Conservation (phyloP, 768 basidiomycete genomes). For the Neoboletus magnificus region DNA sequence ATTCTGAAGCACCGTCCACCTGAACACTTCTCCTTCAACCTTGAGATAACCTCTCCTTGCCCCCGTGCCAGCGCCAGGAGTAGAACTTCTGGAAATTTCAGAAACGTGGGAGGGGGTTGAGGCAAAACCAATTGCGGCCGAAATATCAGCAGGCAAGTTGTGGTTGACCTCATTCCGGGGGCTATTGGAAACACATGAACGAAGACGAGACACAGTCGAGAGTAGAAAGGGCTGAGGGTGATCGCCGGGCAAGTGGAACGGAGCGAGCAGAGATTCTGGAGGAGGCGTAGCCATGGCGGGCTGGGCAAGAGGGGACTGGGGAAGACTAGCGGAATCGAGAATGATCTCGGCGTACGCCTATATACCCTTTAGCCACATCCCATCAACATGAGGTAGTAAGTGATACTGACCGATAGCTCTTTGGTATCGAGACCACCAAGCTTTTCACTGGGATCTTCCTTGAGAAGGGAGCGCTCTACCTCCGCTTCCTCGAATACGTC, state of each 20-base stretch:
- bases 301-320: conserved; percentile 36
- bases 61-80: conserved; percentile 38
- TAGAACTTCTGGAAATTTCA: conserved; percentile 66
- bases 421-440: conserved; percentile 21
- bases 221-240: conserved; percentile 58
- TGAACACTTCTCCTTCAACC: conserved; percentile 58
- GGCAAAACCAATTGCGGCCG: conserved; percentile 42
- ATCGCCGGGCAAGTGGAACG: neutral
- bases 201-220: conserved; percentile 75
- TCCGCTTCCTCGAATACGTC: conserved; percentile 46
- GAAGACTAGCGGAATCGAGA: conserved; percentile 39
- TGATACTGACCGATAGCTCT: conserved; percentile 32
- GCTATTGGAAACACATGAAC: conserved; percentile 58
- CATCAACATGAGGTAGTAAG: conserved; percentile 16
- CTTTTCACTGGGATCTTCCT: conserved; percentile 36
- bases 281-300: conserved; percentile 36
- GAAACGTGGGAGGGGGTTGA: conserved; percentile 65
- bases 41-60: conserved; percentile 17
- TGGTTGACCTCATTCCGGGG: conserved; percentile 42
- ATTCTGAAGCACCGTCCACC: conserved; percentile 66
- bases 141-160: conserved; percentile 42
- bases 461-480: conserved; percentile 44
- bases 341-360: conserved; percentile 36
- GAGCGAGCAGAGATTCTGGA: conserved; percentile 17
- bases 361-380: conserved; percentile 24